These are phyloP conservation scores for Hanseniaspora nectarophila DNA, from an alignment of 805 yeast genomes.

Conservation along the genomic window DNA sequence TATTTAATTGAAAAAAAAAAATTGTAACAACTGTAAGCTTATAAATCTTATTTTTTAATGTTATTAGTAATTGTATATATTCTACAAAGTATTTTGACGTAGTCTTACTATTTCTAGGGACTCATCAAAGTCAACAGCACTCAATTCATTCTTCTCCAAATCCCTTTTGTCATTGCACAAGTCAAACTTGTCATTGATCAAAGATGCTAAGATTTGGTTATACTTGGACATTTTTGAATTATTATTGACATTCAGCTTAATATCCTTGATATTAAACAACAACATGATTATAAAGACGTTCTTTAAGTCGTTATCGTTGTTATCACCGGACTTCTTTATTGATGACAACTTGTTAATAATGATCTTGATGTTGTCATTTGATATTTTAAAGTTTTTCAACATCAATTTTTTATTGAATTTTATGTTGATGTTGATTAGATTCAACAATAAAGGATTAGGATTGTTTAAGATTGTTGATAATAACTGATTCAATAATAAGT, in stretches of 20 bases:
- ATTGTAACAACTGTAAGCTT: not conserved
- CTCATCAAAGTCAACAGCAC: not conserved
- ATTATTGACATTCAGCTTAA: conserved; percentile 9
- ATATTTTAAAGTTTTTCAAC: conserved; percentile 5
- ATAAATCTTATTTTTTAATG: too few relatives aligned
- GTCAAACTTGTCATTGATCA: conserved; percentile 8
- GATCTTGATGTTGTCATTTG: conserved; percentile 7
- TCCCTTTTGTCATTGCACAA: not conserved
- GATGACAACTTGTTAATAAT: conserved; percentile 7
- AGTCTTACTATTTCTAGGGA: not conserved
- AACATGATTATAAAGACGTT: conserved; percentile 7
- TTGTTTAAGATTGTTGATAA: not conserved
- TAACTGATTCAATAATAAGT: conserved; percentile 5
- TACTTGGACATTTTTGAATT: conserved; percentile 1
- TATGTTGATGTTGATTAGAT: conserved; percentile 7
- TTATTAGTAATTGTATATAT: too few relatives aligned
- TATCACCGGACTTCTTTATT: conserved; percentile 4
- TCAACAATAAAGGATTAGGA: not conserved
- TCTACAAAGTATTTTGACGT: not conserved
- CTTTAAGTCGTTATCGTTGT: not conserved
- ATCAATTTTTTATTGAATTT: conserved; percentile 1
- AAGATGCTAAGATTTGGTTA: conserved; percentile 9
- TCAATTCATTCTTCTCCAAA: not conserved
- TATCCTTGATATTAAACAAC: conserved; percentile 12
- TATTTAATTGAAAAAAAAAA: too few relatives aligned